These are phyloP conservation scores for Penicillium robsamsonii DNA, from an alignment of 495 filamentous ascomycete genomes.

Conservation along the genomic window DNA sequence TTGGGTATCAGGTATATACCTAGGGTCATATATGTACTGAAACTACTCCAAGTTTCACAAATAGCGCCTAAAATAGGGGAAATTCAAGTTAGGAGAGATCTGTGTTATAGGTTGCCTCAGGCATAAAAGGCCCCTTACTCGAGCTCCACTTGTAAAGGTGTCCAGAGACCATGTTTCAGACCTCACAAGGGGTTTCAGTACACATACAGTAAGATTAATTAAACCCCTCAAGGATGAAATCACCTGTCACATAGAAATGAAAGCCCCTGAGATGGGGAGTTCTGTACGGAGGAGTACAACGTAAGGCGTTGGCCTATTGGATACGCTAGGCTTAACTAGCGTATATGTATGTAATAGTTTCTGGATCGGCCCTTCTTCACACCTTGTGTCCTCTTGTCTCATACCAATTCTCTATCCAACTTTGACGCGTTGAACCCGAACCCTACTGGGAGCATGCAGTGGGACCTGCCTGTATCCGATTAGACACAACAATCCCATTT, in stretches of 20 bases:
- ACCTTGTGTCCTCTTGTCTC: constrained; percentile 13
- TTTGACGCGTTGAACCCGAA: constrained; percentile 12
- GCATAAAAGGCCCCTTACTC: background rate
- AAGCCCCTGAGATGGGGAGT: constrained; percentile 15
- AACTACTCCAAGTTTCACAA: background rate
- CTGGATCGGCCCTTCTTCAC: constrained; percentile 25
- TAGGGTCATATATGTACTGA: background rate
- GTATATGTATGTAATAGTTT: constrained; percentile 20
- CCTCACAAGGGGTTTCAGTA: constrained; percentile 1
- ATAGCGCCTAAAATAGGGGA: background rate
- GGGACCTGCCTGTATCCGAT: constrained; percentile 11
- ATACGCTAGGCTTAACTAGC: constrained; percentile 28
- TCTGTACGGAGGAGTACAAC: constrained; percentile 13
- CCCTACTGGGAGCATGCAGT: constrained; percentile 13
- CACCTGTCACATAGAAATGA: constrained; percentile 1
- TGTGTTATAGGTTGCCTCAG: background rate
- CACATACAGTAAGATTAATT: background rate
- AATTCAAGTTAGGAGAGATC: background rate
- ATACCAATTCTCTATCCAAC: constrained; percentile 10
- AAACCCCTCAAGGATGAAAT: background rate
- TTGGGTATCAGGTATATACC: background rate
- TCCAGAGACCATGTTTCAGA: background rate
- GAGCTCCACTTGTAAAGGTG: background rate
- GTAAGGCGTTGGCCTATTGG: constrained; percentile 20
- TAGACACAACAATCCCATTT: constrained; percentile 6